A percentile compares a stretch with the other conserved stretches of the same genome.
phyloP scores from a whole-genome alignment of 345 rosid genomes.

The Salix suchowensis region DNA sequence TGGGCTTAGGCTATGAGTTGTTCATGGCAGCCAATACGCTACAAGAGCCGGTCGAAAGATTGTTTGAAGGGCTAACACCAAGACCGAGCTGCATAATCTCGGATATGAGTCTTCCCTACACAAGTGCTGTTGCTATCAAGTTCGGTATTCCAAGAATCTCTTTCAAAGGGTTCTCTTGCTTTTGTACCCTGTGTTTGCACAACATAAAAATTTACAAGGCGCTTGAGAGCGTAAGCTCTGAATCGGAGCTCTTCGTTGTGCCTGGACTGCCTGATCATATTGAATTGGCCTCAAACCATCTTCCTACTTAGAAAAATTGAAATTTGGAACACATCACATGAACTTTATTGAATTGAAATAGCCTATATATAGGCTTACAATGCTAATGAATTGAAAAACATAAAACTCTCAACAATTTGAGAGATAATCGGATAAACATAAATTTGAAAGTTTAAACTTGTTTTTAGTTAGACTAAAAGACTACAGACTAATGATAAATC shows the following conservation, averaged over 20 bases:
- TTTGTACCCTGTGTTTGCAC: background rate
- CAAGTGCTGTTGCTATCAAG: conserved; percentile 11
- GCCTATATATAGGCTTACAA: no score
- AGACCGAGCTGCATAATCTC: conserved; percentile 34
- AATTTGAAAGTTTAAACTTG: no score
- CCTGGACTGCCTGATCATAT: conserved; percentile 15
- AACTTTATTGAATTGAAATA: no score
- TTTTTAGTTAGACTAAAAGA: no score
- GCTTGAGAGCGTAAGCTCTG: background rate
- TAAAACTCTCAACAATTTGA: no score
- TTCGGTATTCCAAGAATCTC: conserved; percentile 23
- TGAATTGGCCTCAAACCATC: background rate
- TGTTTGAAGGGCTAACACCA: conserved; percentile 16
- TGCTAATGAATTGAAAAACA: no score
- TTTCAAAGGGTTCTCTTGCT: conserved; percentile 22
- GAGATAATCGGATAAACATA: no score
- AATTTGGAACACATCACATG: no score
- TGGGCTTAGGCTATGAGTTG: conserved; percentile 6
- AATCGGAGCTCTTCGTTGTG: background rate
- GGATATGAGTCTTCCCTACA: conserved; percentile 24
- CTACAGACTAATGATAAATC: no score
- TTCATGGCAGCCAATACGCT: conserved; percentile 5
- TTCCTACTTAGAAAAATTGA: no score
- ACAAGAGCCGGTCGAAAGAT: conserved; percentile 11
- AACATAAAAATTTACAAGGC: background rate